These are phyloP conservation scores for Paxillus rubicundulus DNA, from an alignment of 768 basidiomycete species.

Conservation along the genomic window DNA sequence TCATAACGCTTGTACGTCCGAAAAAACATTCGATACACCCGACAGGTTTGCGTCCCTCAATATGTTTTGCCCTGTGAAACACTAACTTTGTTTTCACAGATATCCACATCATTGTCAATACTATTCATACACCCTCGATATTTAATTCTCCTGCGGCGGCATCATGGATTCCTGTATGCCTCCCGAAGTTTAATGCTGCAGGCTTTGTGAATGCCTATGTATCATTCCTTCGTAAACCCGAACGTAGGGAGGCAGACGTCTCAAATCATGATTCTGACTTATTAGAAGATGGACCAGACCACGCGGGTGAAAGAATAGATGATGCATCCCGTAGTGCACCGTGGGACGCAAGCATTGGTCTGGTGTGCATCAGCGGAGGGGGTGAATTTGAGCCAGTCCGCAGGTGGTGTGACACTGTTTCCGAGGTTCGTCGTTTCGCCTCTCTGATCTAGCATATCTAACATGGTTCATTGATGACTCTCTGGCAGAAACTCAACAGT, in stretches of 20 bases:
- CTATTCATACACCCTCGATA: constrained; percentile 79
- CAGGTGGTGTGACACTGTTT: constrained; percentile 67
- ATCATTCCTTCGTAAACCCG: constrained; percentile 55
- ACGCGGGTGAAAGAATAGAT: background rate
- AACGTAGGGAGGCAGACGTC: constrained; percentile 12
- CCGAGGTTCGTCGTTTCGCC: constrained; percentile 43
- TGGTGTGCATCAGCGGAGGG: constrained; percentile 79
- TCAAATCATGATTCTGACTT: background rate
- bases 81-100: constrained; percentile 40
- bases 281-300: constrained; percentile 3
- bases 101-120: constrained; percentile 90
- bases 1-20: constrained; percentile 86
- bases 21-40: constrained; percentile 95
- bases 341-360: constrained; percentile 45
- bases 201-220: constrained; percentile 93
- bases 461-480: background rate
- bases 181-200: constrained; percentile 88
- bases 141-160: constrained; percentile 75
- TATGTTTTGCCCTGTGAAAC: background rate
- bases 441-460: background rate
- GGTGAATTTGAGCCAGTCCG: constrained; percentile 85
- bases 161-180: constrained; percentile 92
- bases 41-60: constrained; percentile 51
- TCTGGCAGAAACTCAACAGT: constrained; percentile 55
- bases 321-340: constrained; percentile 18